Base-by-base conservation (phyloP, 805 yeast genomes). In the Jamesozyma rosinii region DNA sequence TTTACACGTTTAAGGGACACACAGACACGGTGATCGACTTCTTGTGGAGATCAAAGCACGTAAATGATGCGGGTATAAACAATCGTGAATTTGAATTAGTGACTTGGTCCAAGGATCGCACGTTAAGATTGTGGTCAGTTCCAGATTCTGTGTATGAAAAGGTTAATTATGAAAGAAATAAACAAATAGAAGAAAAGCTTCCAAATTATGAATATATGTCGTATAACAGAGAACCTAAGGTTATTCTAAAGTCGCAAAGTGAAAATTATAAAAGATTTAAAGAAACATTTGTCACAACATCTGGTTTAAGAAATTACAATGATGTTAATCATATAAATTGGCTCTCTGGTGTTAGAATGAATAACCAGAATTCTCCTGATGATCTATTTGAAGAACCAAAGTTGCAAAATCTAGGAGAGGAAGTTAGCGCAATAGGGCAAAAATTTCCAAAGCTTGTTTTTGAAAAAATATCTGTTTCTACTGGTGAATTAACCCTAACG, bases 71-170 rank as follows among this genome's bases (percentile, higher is more conserved):
- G 1, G 60, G 55, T 0, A 53, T 74, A 13, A 81, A 79, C 51
- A 87, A 85, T 65, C 69, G 90, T 43, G 95, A 89, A 46, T 92
- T 77, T 57, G 97, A 92, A 60, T 62, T 92, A 40, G 90, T 92
- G 1, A 86, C 97, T 0, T 90, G 97, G 97, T 81, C 95, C 1
- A 79, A 84, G 41, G 97, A 92, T 58, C 76, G 80, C 51, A 95
- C 86, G 57, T 66, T 92, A 45, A 70, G 89, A 47, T 64, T 89
- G 38, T 90, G 97, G 97, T 83, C 87, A 0, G 62, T 78, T 15
- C 58, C 68, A 14, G 75, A 75, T 3, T 67, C 67, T 5, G 58
- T 74, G 15, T 72, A 79, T 49, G 70, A 67, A 6, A 67, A 67
- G 32, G 69, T 77, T 38, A 61, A 64, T 41, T 76, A 67, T 53